Evolutionary conservation across 2,329 filamentous ascomycete genomes (phyloP), one percentile per base, ranked within the genome.

Genomic region (Colletotrichum tropicale): DNA sequence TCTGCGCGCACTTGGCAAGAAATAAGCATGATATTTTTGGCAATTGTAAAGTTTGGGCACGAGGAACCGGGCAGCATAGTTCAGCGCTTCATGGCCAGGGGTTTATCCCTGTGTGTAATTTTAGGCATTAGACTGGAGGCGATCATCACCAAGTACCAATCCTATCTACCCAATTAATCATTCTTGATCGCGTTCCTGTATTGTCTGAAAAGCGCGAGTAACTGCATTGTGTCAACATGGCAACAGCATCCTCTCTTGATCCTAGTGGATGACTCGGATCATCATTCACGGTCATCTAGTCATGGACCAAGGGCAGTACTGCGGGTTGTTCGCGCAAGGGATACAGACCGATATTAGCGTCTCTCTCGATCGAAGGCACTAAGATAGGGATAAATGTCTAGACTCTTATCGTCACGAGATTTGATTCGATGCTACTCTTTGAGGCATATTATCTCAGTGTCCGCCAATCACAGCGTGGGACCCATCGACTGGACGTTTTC

Each of bases 191-290:
- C 12, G 6, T n/a, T 48, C 10, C 2, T 8, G 1, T 52, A 5
- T 3, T 2, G 2, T 21, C 2, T 21, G 2, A 48, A 2, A 48
- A 12, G 18, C 12, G 5, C 43, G 2, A 52, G n/a, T 1, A 21
- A 21, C 6, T 52, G 16, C n/a, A n/a, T n/a, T n/a, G n/a, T n/a
- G n/a, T n/a, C n/a, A n/a, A n/a, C n/a, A n/a, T n/a, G n/a, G n/a
- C n/a, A n/a, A n/a, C n/a, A n/a, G n/a, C n/a, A n/a, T n/a, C n/a
- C n/a, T n/a, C n/a, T n/a, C n/a, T n/a, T n/a, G n/a, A n/a, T n/a
- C n/a, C n/a, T n/a, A n/a, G n/a, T n/a, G n/a, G n/a, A n/a, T n/a
- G n/a, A n/a, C n/a, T n/a, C n/a, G n/a, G n/a, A 13, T 52, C 10
- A 3, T 8, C 18, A 13, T 52, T 21, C 10, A 7, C 4, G 43